Evolutionary conservation across 345 rosid genomes (phyloP).

Genomic region (Citrus hindsii): DNA sequence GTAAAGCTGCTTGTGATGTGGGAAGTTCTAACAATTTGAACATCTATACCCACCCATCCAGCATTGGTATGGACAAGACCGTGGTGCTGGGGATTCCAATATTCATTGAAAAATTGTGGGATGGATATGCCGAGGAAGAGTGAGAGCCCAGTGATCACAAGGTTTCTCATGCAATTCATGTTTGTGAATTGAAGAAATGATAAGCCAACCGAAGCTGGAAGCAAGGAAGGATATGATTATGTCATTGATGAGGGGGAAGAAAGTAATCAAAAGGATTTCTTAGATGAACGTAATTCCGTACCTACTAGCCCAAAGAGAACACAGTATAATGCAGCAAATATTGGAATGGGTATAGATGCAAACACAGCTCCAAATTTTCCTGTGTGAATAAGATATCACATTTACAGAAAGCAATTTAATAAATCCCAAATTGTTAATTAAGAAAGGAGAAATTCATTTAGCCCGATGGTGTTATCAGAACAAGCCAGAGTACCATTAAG

Average conservation of each 20-base stretch:
- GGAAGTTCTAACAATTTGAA: neutral
- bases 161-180: constrained; percentile 95
- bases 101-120: constrained; percentile 76
- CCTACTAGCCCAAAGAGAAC: constrained; percentile 88
- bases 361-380: constrained; percentile 98
- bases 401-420: neutral
- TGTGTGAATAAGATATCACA: constrained; percentile 17
- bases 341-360: constrained; percentile 93
- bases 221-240: neutral
- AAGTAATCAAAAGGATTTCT: neutral
- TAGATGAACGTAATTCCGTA: constrained; percentile 21
- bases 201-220: constrained; percentile 81
- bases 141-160: constrained; percentile 71
- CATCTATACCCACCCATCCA: constrained; percentile 59
- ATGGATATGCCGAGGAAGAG: constrained; percentile 86
- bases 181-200: constrained; percentile 98
- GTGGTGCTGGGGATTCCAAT: constrained; percentile 50
- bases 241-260: neutral
- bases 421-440: too few relatives aligned
- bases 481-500: neutral
- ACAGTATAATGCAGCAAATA: constrained; percentile 85
- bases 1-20: neutral
- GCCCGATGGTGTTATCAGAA: neutral
- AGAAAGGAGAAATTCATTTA: neutral
- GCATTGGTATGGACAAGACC: constrained; percentile 86